Conservation (phyloP, 257 asterid genomes). For the Petrea volubilis region DNA sequence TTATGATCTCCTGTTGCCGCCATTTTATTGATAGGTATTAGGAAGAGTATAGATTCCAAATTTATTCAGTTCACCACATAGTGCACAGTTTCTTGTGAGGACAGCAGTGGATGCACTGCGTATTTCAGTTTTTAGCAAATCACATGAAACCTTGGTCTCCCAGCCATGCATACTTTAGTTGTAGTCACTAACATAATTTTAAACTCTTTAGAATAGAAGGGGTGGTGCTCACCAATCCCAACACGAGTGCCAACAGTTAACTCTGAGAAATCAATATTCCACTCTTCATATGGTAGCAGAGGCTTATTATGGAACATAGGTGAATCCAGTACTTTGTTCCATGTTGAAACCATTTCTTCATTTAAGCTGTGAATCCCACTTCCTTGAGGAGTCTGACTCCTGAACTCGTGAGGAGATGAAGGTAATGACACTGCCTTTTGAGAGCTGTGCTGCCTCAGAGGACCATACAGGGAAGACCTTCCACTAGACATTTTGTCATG, state of each 20-base stretch:
- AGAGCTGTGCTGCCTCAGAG: slow-evolving; percentile 41
- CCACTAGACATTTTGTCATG: slow-evolving; percentile 30
- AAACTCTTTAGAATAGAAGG: too few relatives aligned
- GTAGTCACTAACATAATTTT: background rate
- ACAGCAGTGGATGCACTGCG: background rate
- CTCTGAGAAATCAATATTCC: slow-evolving; percentile 92
- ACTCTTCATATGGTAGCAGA: slow-evolving; percentile 71
- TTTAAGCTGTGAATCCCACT: slow-evolving; percentile 28
- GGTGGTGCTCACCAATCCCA: slow-evolving; percentile 81
- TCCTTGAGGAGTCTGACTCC: slow-evolving; percentile 42
- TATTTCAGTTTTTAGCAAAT: background rate
- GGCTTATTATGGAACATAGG: slow-evolving; percentile 80
- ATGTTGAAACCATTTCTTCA: slow-evolving; percentile 69
- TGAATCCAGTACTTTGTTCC: slow-evolving; percentile 82
- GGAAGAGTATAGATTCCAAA: background rate
- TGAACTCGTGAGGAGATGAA: slow-evolving; percentile 89
- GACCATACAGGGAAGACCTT: slow-evolving; percentile 23
- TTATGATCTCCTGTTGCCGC: background rate
- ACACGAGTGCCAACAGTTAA: slow-evolving; percentile 89
- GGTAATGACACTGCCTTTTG: slow-evolving; percentile 88
- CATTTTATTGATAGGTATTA: background rate
- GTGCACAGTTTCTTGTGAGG: background rate
- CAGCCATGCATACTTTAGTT: background rate
- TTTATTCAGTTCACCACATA: background rate
- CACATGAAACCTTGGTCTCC: background rate